These are phyloP conservation scores for Xanthoconium purpureum DNA, from an alignment of 768 basidiomycete genomes.

Conservation along the genomic window DNA sequence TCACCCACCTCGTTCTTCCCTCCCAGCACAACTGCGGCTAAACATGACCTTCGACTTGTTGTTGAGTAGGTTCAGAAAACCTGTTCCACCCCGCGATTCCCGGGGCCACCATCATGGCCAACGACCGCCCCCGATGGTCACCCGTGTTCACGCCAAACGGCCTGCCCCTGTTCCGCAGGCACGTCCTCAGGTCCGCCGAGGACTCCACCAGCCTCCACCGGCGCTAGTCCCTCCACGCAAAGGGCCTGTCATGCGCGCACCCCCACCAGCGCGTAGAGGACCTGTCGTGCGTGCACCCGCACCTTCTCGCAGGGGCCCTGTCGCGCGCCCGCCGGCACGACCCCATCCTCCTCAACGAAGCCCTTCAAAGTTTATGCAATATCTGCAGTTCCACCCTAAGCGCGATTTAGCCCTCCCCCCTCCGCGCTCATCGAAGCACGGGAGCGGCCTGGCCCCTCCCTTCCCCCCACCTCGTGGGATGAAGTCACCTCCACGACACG, in stretches of 20 bases:
- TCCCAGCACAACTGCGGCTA: conserved; percentile 8
- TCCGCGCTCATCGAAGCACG: conserved; percentile 8
- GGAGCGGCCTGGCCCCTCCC: conserved; percentile 10
- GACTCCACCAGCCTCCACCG: conserved; percentile 10
- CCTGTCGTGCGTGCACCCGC: conserved; percentile 10
- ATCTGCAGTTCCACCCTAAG: conserved; percentile 27
- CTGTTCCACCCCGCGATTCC: conserved; percentile 13
- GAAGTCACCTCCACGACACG: conserved; percentile 19
- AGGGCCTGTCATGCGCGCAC: conserved; percentile 11
- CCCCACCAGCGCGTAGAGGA: conserved; percentile 14
- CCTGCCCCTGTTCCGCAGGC: conserved; percentile 16
- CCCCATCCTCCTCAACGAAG: conserved; percentile 12
- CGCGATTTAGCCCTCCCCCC: conserved; percentile 11
- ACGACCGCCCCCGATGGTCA: conserved; percentile 12
- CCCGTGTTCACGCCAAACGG: conserved; percentile 20
- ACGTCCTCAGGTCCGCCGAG: conserved; percentile 19
- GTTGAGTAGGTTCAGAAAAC: conserved; percentile 22
- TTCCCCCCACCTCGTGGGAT: conserved; percentile 24
- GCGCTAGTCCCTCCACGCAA: conserved; percentile 17
- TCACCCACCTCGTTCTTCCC: conserved; percentile 9
- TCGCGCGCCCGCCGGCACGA: conserved; percentile 4
- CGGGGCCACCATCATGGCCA: conserved; percentile 13
- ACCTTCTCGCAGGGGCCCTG: conserved; percentile 17
- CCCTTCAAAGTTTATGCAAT: conserved; percentile 17
- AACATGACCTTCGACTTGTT: conserved; percentile 29